A percentile compares a stretch with the other conserved stretches of the same genome.
Evolutionary conservation across 2,329 filamentous ascomycete species (phyloP).

Genomic region (Immersiporthe knoxdaviesiana): DNA sequence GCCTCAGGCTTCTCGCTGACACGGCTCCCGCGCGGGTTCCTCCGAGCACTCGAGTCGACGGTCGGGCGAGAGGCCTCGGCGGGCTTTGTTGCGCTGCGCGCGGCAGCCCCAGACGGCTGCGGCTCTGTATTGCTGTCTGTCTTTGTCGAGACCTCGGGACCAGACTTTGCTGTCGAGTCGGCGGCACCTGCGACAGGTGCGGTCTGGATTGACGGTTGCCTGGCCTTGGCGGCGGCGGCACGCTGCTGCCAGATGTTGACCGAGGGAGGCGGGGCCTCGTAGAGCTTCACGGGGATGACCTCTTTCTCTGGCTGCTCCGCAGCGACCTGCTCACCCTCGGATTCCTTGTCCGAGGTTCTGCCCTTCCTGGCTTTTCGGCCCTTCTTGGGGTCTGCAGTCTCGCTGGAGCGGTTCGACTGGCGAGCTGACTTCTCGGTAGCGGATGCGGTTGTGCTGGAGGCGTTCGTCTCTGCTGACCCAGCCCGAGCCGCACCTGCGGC

Average conservation of each 20-base stretch:
- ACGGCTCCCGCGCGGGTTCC: constrained; percentile 50
- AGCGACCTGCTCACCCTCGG: constrained; percentile 53
- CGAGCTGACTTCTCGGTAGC: constrained; percentile 52
- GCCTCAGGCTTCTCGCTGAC: constrained; percentile 48
- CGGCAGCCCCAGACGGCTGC: constrained; percentile 31
- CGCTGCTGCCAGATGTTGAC: constrained; percentile 91
- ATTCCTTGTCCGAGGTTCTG: constrained; percentile 54
- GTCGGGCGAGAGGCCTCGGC: constrained; percentile 46
- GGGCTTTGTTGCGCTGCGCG: constrained; percentile 30
- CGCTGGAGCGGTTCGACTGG: constrained; percentile 66
- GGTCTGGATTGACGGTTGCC: constrained; percentile 35
- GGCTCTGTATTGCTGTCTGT: constrained; percentile 16
- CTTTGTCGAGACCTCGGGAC: constrained; percentile 31
- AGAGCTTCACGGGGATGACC: constrained; percentile 66
- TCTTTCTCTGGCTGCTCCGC: constrained; percentile 65
- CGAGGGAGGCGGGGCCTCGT: constrained; percentile 78
- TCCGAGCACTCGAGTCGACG: constrained; percentile 46
- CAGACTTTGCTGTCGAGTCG: constrained; percentile 23
- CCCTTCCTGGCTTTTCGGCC: constrained; percentile 68
- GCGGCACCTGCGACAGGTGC: constrained; percentile 29
- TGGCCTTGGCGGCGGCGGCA: constrained; percentile 65
- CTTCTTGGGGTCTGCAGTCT: constrained; percentile 68
- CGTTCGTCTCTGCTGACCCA: constrained; percentile 28
- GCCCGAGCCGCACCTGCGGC: constrained; percentile 29
- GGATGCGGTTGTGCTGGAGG: constrained; percentile 20